Evolutionary conservation across 2,329 filamentous ascomycete genomes (phyloP).

Genomic region (Colletotrichum zoysiae): DNA sequence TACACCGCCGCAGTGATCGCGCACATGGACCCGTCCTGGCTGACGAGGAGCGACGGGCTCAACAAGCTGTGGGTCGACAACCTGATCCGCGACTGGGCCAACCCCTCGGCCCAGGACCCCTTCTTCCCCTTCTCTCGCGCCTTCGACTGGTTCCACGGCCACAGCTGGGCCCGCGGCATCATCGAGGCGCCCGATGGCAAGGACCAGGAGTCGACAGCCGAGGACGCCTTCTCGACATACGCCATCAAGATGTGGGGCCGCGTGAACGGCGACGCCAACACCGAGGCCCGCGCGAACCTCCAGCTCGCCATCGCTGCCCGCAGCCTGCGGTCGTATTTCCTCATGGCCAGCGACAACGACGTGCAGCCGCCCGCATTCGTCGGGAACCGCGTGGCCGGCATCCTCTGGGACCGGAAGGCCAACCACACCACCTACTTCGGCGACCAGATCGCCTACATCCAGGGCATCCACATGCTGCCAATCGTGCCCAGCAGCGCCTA

Average conservation of each 20-base stretch:
- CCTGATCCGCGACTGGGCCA: slow-evolving; percentile 80
- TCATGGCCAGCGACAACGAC: slow-evolving; percentile 73
- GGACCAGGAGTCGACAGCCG: slow-evolving; percentile 82
- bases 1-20: slow-evolving; percentile 82
- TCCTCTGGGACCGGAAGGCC: slow-evolving; percentile 86
- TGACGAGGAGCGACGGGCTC: slow-evolving; percentile 63
- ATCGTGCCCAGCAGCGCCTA: slow-evolving; percentile 72
- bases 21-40: slow-evolving; percentile 77
- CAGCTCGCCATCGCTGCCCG: slow-evolving; percentile 80
- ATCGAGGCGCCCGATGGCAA: slow-evolving; percentile 75
- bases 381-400: slow-evolving; percentile 59
- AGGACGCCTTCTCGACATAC: slow-evolving; percentile 84
- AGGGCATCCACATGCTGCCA: slow-evolving; percentile 80
- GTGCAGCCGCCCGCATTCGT: slow-evolving; percentile 75
- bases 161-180: slow-evolving; percentile 83
- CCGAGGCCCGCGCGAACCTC: slow-evolving; percentile 80
- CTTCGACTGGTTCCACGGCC: slow-evolving; percentile 89
- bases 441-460: slow-evolving; percentile 63
- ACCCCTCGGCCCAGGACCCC: slow-evolving; percentile 72
- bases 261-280: slow-evolving; percentile 74
- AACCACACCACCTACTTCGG: slow-evolving; percentile 87
- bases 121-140: slow-evolving; percentile 80
- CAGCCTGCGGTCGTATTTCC: slow-evolving; percentile 78
- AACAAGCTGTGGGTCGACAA: slow-evolving; percentile 77
- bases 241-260: slow-evolving; percentile 88